These are phyloP conservation scores for Coprinellus aureogranulatus DNA, from an alignment of 768 basidiomycete genomes.

Conservation along the genomic window DNA sequence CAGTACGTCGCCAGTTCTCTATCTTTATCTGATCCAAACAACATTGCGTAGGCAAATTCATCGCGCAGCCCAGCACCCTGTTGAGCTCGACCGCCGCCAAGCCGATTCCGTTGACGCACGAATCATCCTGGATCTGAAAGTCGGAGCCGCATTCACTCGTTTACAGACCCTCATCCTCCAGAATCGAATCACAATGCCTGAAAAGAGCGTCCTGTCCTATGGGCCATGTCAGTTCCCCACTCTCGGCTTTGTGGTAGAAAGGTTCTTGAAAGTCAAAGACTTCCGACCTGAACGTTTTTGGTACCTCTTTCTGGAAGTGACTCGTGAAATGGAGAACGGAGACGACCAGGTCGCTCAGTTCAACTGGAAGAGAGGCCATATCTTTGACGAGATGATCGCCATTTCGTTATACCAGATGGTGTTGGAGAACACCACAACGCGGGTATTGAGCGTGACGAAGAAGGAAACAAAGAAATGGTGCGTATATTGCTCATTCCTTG, in stretches of 20 bases:
- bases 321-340: constrained; percentile 38
- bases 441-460: constrained; percentile 74
- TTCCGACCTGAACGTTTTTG: constrained; percentile 90
- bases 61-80: constrained; percentile 85
- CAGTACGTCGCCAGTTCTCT: constrained; percentile 61
- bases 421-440: constrained; percentile 58
- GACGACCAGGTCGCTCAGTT: constrained; percentile 68
- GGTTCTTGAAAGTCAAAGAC: constrained; percentile 81
- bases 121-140: constrained; percentile 81
- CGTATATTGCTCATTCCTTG: constrained; percentile 13
- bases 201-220: constrained; percentile 72
- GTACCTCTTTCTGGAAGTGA: constrained; percentile 83
- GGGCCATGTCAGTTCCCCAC: constrained; percentile 99
- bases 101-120: constrained; percentile 90
- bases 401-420: constrained; percentile 71
- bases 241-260: constrained; percentile 93
- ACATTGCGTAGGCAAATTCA: constrained; percentile 86
- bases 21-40: too few relatives aligned
- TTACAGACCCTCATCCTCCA: constrained; percentile 81
- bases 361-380: constrained; percentile 80
- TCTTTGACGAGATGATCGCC: constrained; percentile 76
- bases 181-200: constrained; percentile 50
- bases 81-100: constrained; percentile 81
- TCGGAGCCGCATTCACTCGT: constrained; percentile 93
- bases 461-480: constrained; percentile 95